A percentile compares a stretch with the other conserved stretches of the same genome.
Evolutionary conservation across 352 stramenopile genomes (phyloP).

Genomic region (Phytophthora parvispora): DNA sequence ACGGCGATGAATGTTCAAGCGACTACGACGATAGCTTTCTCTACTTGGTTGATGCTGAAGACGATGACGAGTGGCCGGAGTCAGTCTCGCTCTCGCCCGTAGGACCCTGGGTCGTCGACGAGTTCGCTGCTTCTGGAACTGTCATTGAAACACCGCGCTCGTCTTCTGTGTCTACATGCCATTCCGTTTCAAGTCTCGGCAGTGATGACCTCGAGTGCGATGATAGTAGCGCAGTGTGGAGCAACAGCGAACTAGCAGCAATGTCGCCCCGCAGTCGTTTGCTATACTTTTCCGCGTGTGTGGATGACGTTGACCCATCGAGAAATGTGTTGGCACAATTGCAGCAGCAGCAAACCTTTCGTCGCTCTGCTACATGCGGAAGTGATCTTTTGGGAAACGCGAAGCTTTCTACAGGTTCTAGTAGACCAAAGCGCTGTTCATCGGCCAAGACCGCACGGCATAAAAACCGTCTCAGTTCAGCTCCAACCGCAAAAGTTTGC

Average conservation of each 20-base stretch:
- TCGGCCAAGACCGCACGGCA: constrained; percentile 28
- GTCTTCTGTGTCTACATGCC: constrained; percentile 30
- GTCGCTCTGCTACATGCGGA: constrained; percentile 22
- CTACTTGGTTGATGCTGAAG: constrained; percentile 33
- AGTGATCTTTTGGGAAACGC: constrained; percentile 6
- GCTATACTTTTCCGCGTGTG: constrained; percentile 70
- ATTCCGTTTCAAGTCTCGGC: constrained; percentile 28
- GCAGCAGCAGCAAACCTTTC: constrained; percentile 6
- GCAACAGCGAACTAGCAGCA: constrained; percentile 21
- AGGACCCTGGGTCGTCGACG: constrained; percentile 55
- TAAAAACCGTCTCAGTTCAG: constrained; percentile 4
- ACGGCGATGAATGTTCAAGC: constrained; percentile 4
- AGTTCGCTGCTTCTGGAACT: constrained; percentile 6
- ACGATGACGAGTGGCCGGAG: constrained; percentile 13
- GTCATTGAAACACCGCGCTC: constrained; percentile 19
- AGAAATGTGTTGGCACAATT: not conserved
- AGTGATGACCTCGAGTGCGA: constrained; percentile 33
- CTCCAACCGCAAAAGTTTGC: not conserved
- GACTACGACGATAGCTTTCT: constrained; percentile 26
- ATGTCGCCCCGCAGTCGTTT: constrained; percentile 69
- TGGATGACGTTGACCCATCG: constrained; percentile 18
- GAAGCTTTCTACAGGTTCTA: not conserved
- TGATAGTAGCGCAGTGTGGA: constrained; percentile 27
- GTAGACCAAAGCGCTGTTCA: constrained; percentile 31
- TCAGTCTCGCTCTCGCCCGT: constrained; percentile 48